Base-by-base conservation (phyloP, 2,329 filamentous ascomycete species). In the Chlorencoelia australis region DNA sequence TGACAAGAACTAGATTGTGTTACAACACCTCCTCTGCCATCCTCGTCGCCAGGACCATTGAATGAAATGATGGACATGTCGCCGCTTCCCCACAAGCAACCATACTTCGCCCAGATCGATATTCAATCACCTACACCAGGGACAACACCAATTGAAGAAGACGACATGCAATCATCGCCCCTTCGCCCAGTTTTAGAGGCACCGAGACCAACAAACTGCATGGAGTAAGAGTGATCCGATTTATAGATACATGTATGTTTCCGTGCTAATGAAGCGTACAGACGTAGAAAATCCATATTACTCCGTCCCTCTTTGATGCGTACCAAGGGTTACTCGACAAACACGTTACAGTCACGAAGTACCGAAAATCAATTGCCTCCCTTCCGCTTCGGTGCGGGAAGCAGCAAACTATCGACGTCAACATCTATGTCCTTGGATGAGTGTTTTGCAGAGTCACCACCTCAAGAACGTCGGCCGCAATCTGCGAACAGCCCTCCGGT, bases 51-150 rank as follows among this genome's bases (percentile, higher is more conserved):
- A 5, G 75, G 74, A 37, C 71, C 72, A 22, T 61, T 69, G 37
- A 71, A 74, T 42, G 87, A 94, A 58, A 69, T 76, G 38, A 94
- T 96, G 86, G 88, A 96, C 55, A 79, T 95, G 59, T 95, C 89
- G 29, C 89, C 91, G 25, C 64, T 96, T 26, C 88, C 87, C 42
- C 86, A 94, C 66, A 95, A 94, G 66, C 67, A 72, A 19, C 71
- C 82, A 9, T 87, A 76, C 53, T 62, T 69, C 61, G 59, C 68
- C 19, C 70, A 81, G 48, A 67, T 83, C 44, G 77, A 81, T 46
- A 61, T 85, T 36, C 71, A 75, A 19, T 88, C 84, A 19, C 84
- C 86, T 2, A 82, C 80, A 2, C 81, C 81, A 7, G 69, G 72
- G 28, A 51, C 58, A 19, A 69, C 47, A 6, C 41, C 43, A 40